Evolutionary conservation across 495 filamentous ascomycete genomes (phyloP), one percentile per base, ranked within the genome.

Genomic region (Neurospora sp.): DNA sequence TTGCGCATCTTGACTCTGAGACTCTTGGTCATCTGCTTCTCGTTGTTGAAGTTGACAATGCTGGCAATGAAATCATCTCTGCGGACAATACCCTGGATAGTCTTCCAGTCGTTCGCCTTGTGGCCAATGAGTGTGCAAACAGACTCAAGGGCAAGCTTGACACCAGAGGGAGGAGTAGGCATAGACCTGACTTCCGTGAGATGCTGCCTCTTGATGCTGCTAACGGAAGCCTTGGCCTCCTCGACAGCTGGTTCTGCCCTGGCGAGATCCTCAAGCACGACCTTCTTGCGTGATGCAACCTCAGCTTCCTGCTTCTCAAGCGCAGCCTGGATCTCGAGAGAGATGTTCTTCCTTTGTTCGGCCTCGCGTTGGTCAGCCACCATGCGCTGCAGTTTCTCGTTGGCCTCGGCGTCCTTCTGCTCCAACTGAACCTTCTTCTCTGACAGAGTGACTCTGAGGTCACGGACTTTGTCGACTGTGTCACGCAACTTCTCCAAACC

Each of bases 161-260:
- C 96, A 80, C 93, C 92, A 75, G 89, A 87, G 0, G 96, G 96
- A 39, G 96, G 96, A 71, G 93, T 94, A 59, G 88, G 87, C 96
- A 99, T 98, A 75, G 94, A 97, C 76, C 96, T 90, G 45, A 99
- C 96, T 89, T 99, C 96, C 35, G 93, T 97, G 68, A 99, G 87
- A 80, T 99, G 96, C 75, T 97, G 93, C 77, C 91, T 88, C 85
- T 98, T 99, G 82, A 99, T 99, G 82, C 94, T 97, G 84, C 92
- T 94, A 74, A 99, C 96, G 81, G 94, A 97, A 81, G 92, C 92
- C 83, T 96, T 92, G 22, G 96, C 96, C 80, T 97, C 94, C 68
- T 91, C 81, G 45, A 99, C 96, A 38, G 96, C 96, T 31, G 96
- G 96, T 79, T 98, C 96, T 18, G 96, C 96, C 76, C 86, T 91